Conservation (phyloP, 2,329 filamentous ascomycete genomes). For the Ophiosphaerella narmari region DNA sequence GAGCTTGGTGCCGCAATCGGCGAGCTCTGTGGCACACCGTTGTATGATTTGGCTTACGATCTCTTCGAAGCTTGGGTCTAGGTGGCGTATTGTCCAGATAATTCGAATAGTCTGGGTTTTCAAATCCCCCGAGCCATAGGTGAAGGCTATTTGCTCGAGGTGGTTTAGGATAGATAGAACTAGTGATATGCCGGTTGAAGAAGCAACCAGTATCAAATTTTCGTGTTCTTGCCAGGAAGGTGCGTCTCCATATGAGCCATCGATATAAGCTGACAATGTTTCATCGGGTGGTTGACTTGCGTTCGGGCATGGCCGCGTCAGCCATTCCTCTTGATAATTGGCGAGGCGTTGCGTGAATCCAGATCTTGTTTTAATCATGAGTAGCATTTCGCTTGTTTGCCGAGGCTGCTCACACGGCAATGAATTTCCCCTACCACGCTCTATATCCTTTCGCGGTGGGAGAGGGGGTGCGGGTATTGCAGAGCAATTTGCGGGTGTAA, state of each 20-base stretch:
- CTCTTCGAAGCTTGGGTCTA: slow-evolving; percentile 31
- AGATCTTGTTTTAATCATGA: slow-evolving; percentile 27
- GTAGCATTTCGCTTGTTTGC: slow-evolving; percentile 25
- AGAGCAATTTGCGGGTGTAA: slow-evolving; percentile 37
- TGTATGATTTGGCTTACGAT: slow-evolving; percentile 19
- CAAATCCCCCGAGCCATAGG: background rate
- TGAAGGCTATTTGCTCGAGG: slow-evolving; percentile 25
- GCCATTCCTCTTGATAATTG: slow-evolving; percentile 28
- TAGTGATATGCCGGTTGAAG: slow-evolving; percentile 34
- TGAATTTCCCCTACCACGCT: slow-evolving; percentile 10
- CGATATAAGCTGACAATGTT: slow-evolving; percentile 29
- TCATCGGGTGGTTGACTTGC: slow-evolving; percentile 15
- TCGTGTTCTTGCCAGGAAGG: slow-evolving; percentile 31
- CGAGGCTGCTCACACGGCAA: background rate
- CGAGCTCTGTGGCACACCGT: slow-evolving; percentile 15
- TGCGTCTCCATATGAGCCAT: slow-evolving; percentile 31
- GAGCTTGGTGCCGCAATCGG: slow-evolving; percentile 21
- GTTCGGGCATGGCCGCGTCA: slow-evolving; percentile 34
- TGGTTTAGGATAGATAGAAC: slow-evolving; percentile 30
- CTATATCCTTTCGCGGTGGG: slow-evolving; percentile 20
- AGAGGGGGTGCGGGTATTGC: slow-evolving; percentile 9
- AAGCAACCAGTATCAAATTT: slow-evolving; percentile 25
- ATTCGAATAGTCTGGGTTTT: slow-evolving; percentile 20
- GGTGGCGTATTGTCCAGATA: slow-evolving; percentile 29
- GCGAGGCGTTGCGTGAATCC: slow-evolving; percentile 29